Percentiles rank a stretch among this genome's conserved stretches.
Conservation (phyloP, 495 filamentous ascomycete genomes). For the Neohortaea acidophila region DNA sequence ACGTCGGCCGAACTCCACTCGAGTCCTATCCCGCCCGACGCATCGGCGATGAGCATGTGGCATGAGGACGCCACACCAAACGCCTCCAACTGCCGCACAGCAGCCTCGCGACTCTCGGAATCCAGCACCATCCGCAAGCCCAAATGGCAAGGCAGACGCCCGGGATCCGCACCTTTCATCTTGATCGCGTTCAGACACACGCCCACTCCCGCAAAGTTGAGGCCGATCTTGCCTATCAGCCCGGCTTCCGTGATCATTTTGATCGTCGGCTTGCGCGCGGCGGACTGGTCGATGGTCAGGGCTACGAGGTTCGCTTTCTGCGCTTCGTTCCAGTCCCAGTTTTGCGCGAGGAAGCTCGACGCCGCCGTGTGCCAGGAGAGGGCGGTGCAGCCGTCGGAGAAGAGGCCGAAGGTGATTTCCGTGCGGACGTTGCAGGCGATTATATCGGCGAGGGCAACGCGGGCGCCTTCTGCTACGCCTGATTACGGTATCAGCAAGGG, state of each 20-base stretch:
- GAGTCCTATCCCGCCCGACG: conserved; percentile 36
- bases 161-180: conserved; percentile 39
- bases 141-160: conserved; percentile 46
- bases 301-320: conserved; percentile 38
- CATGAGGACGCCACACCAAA: conserved; percentile 45
- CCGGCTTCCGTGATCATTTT: conserved; percentile 45
- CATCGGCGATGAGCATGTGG: conserved; percentile 48
- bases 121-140: conserved; percentile 47
- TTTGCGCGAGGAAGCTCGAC: conserved; percentile 41
- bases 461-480: conserved; percentile 46
- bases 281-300: conserved; percentile 34
- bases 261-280: conserved; percentile 33
- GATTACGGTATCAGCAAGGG: conserved; percentile 7
- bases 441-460: conserved; percentile 38
- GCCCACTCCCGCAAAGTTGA: conserved; percentile 47
- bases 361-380: conserved; percentile 37
- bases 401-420: conserved; percentile 49
- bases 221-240: conserved; percentile 58
- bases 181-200: conserved; percentile 54
- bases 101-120: conserved; percentile 31
- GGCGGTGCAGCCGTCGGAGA: conserved; percentile 50
- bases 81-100: conserved; percentile 34
- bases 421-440: conserved; percentile 52
- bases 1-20: conserved; percentile 44
- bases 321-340: conserved; percentile 40